Percentiles rank a stretch among this genome's conserved stretches.
phyloP scores from a whole-genome alignment of 2,329 filamentous ascomycete species.

The Triangularia verruculosa region DNA sequence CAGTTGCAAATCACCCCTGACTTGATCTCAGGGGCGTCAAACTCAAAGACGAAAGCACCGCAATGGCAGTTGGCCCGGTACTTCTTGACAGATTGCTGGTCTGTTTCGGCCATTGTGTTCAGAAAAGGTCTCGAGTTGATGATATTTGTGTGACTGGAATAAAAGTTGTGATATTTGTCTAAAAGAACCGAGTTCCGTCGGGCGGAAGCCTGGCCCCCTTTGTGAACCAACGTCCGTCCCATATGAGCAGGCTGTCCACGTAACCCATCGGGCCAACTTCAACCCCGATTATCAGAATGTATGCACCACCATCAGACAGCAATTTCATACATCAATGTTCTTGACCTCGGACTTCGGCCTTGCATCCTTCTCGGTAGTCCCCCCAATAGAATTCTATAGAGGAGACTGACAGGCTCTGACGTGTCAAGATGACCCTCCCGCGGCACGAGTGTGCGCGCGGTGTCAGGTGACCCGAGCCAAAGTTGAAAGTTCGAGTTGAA shows the following conservation, averaged over 20 bases:
- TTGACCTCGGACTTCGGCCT: not conserved
- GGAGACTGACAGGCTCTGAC: not conserved
- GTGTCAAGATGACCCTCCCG: slow-evolving; percentile 2
- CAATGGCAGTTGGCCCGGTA: slow-evolving; percentile 60
- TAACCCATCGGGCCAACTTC: not conserved
- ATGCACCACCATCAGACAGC: not conserved
- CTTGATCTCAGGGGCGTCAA: slow-evolving; percentile 55
- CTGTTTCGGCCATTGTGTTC: slow-evolving; percentile 12
- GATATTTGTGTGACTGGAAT: not conserved
- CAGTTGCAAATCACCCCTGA: slow-evolving; percentile 60
- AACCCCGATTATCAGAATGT: not conserved
- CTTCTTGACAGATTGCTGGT: slow-evolving; percentile 12
- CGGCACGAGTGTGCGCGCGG: slow-evolving; percentile 13
- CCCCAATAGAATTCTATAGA: not conserved
- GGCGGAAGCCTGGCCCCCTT: not conserved
- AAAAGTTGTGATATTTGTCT: not conserved
- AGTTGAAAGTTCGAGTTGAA: no score
- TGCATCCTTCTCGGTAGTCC: not conserved
- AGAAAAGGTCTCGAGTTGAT: not conserved
- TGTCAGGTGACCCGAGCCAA: slow-evolving; percentile 24
- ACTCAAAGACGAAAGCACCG: slow-evolving; percentile 50
- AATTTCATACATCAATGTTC: not conserved
- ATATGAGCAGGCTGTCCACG: not conserved
- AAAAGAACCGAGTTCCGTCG: no score
- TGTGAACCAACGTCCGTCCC: not conserved